These are phyloP conservation scores for Fraxinus baroniana DNA, from an alignment of 305 asterid species.

Conservation along the genomic window DNA sequence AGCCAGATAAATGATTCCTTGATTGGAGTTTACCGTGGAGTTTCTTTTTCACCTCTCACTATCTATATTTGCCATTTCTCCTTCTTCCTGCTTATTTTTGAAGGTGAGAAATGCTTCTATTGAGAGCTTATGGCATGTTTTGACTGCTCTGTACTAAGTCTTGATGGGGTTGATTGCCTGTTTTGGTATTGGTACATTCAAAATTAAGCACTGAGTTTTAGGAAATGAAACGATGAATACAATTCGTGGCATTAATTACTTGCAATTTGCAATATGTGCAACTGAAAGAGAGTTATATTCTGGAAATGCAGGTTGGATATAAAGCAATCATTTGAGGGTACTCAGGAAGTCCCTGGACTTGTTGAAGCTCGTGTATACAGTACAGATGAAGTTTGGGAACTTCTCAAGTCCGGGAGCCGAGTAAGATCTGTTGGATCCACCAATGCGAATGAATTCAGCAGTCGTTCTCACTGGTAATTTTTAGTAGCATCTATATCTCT, in stretches of 20 bases:
- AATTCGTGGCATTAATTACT: not conserved
- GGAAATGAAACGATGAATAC: slow-evolving; percentile 1
- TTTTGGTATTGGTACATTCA: not conserved
- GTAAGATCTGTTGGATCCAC: slow-evolving; percentile 98
- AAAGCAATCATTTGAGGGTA: slow-evolving; percentile 96
- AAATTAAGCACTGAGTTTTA: not conserved
- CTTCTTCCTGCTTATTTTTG: not conserved
- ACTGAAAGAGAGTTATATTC: not conserved
- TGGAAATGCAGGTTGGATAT: slow-evolving; percentile 75
- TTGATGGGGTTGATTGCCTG: not conserved
- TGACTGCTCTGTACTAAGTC: not conserved
- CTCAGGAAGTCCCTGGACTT: slow-evolving; percentile 96
- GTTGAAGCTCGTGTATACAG: slow-evolving; percentile 73
- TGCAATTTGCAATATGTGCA: not conserved
- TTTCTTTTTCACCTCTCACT: not conserved
- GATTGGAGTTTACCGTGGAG: not conserved
- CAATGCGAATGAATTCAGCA: slow-evolving; percentile 88
- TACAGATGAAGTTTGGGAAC: slow-evolving; percentile 81
- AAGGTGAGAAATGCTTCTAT: not conserved
- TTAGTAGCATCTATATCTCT: slow-evolving; percentile 13
- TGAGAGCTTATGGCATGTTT: not conserved
- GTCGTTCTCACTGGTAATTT: slow-evolving; percentile 93
- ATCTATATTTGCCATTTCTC: not conserved
- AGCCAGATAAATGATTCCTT: not conserved
- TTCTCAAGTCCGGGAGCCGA: slow-evolving; percentile 75